Evolutionary conservation across 306 rosid genomes (phyloP), one percentile per base, ranked within the genome.

Genomic region (Lathyrus oleraceus): DNA sequence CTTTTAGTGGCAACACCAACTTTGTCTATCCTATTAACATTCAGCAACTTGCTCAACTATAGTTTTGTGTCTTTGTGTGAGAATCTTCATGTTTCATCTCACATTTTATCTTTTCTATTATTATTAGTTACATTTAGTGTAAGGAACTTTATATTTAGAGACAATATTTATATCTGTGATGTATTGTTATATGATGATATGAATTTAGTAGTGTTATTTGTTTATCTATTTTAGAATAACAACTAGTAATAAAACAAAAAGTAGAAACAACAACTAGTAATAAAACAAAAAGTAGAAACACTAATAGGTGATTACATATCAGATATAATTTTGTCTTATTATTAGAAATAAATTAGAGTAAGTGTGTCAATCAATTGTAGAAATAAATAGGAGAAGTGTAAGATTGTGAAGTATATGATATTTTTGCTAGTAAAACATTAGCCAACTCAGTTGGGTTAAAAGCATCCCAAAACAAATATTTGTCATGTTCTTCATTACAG

Each of bases 391-490:
- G 98, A 74, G 77, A 81, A 16, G 95, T 73, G 72, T 85, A 94
- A 11, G 96, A 72, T 47, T 67, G 71, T 61, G 90, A 79, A 49
- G 17, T 73, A 67, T 77, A 88, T 1, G 92, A 40, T 14, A 83
- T 76, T 76, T 79, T 83, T 17, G 92, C 97, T 6, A 88, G 48
- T 10, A 81, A 49, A 21, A 83, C 72, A 70, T 94, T 94, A 15
- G 97, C 97, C 35, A 42, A 9, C 49, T 91, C 97, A 5, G 97
- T 91, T 1, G 97, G 96, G 79, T 94, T 95, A 61, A 94, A 94
- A 10, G 99, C 91, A 74, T 88, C 99, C 99, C 95, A 94, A 48
- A 88, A 94, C 73, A 90, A 75, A 85, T 94, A 86, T 56, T 87
- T 85, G 1, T 28, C 63, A 2, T 92, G 96, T 71, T 91, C 81